Percentiles rank a stretch among this genome's conserved stretches.
These are phyloP conservation scores for Ophiostoma perfectum DNA, from an alignment of 2,329 filamentous ascomycete species.

Conservation along the genomic window DNA sequence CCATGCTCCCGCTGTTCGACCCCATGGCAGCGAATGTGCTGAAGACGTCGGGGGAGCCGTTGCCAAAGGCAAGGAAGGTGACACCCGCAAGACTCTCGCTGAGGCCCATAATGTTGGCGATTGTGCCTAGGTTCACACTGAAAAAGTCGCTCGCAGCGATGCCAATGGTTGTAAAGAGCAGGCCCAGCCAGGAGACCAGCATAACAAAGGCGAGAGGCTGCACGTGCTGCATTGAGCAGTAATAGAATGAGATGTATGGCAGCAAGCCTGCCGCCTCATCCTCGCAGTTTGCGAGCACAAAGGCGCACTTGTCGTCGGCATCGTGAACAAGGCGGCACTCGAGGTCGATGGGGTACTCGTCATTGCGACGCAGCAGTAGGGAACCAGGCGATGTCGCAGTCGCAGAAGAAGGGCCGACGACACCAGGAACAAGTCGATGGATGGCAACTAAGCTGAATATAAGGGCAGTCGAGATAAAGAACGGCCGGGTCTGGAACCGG, in stretches of 20 bases:
- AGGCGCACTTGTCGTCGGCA: constrained; percentile 76
- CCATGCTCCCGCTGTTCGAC: constrained; percentile 94
- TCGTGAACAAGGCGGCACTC: constrained; percentile 77
- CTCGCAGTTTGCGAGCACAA: constrained; percentile 72
- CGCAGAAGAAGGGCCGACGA: constrained; percentile 2
- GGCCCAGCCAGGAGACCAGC: constrained; percentile 73
- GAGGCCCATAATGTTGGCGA: constrained; percentile 80
- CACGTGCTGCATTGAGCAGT: constrained; percentile 65
- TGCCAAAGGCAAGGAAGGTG: constrained; percentile 93
- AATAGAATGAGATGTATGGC: constrained; percentile 85
- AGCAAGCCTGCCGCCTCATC: constrained; percentile 88
- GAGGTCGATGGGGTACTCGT: constrained; percentile 27
- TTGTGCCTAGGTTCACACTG: constrained; percentile 92
- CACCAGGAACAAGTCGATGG: constrained; percentile 28
- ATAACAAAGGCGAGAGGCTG: constrained; percentile 74
- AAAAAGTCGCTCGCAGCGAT: constrained; percentile 98
- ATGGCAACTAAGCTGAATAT: constrained; percentile 41
- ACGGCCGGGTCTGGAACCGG: constrained; percentile 44
- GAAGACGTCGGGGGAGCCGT: constrained; percentile 96
- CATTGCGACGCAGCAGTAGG: constrained; percentile 14
- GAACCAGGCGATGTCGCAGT: neutral
- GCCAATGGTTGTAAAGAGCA: constrained; percentile 94
- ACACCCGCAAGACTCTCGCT: constrained; percentile 95
- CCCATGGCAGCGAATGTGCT: constrained; percentile 98
- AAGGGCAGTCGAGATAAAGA: constrained; percentile 44